Percentiles rank a stretch among this genome's conserved stretches.
phyloP scores from a whole-genome alignment of 2,329 filamentous ascomycete genomes.

The Cladophialophora chaetospira region DNA sequence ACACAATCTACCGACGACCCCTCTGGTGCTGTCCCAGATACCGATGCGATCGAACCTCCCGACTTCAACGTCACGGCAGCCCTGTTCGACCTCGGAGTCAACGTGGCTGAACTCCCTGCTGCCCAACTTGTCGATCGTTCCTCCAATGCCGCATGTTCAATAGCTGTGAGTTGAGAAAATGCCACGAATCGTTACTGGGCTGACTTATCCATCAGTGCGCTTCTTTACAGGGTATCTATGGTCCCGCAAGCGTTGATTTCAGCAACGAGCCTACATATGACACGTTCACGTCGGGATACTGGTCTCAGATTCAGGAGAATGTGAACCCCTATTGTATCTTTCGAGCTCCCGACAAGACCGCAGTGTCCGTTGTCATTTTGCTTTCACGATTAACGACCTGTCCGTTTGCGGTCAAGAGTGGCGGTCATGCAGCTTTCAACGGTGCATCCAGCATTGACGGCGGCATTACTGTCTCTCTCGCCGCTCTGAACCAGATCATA shows the following conservation, averaged over 20 bases:
- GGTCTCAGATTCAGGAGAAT: constrained; percentile 42
- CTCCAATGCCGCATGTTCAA: constrained; percentile 14
- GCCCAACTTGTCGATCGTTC: constrained; percentile 7
- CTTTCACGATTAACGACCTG: constrained; percentile 37
- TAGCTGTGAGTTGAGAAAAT: constrained; percentile 8
- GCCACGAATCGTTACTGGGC: neutral
- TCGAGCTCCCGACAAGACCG: constrained; percentile 33
- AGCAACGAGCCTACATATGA: constrained; percentile 23
- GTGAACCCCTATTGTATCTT: constrained; percentile 41
- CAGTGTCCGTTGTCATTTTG: constrained; percentile 39
- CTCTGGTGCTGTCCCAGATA: neutral
- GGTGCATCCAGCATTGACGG: constrained; percentile 52
- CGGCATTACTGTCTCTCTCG: constrained; percentile 41
- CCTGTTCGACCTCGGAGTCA: constrained; percentile 13
- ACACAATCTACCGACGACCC: neutral
- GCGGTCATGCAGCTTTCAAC: constrained; percentile 61
- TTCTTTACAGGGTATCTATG: constrained; percentile 20
- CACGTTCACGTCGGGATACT: constrained; percentile 35
- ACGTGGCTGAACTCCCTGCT: constrained; percentile 2
- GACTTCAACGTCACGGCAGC: constrained; percentile 26
- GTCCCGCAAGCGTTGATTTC: constrained; percentile 15
- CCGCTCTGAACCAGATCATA: constrained; percentile 35
- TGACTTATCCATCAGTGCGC: constrained; percentile 11
- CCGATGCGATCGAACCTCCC: constrained; percentile 9
- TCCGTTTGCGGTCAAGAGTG: constrained; percentile 58